phyloP scores from a whole-genome alignment of 768 basidiomycete genomes.

The Mycena olivaceomarginata region DNA sequence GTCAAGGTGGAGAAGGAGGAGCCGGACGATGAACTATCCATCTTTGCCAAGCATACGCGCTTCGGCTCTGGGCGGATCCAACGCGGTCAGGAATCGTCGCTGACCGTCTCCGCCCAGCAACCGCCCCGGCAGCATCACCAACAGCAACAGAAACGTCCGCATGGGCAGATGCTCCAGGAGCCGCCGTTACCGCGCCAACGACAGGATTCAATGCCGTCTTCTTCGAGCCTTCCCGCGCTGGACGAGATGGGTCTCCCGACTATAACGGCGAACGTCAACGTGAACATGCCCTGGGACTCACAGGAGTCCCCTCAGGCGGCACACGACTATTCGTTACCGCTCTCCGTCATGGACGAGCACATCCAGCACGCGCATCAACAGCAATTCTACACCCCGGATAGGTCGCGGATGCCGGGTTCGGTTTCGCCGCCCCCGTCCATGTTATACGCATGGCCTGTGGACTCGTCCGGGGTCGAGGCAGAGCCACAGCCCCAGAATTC shows the following conservation, averaged over 20 bases:
- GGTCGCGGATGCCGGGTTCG: not conserved
- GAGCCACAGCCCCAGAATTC: constrained; percentile 28
- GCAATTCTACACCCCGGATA: constrained; percentile 28
- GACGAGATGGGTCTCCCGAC: constrained; percentile 23
- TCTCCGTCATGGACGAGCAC: constrained; percentile 25
- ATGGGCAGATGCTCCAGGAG: constrained; percentile 39
- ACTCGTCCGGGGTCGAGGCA: constrained; percentile 8
- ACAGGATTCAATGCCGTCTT: constrained; percentile 38
- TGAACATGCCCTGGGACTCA: constrained; percentile 36
- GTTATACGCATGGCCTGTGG: constrained; percentile 40
- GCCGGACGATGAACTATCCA: constrained; percentile 79
- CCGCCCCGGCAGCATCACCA: constrained; percentile 10
- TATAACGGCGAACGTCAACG: constrained; percentile 30
- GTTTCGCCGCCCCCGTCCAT: constrained; percentile 31
- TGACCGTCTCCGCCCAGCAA: constrained; percentile 31
- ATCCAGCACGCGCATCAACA: constrained; percentile 25
- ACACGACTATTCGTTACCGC: constrained; percentile 24
- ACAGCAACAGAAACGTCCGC: constrained; percentile 43
- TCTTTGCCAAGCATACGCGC: constrained; percentile 81
- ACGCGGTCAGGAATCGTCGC: constrained; percentile 10
- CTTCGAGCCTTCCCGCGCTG: constrained; percentile 35
- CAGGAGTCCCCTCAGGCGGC: constrained; percentile 35
- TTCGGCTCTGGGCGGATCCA: constrained; percentile 71
- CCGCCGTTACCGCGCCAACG: constrained; percentile 41
- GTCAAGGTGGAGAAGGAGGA: constrained; percentile 64